Evolutionary conservation across 1,284 basidiomycete species (phyloP), one percentile per base, ranked within the genome.

Genomic region (Ganoderma leucocontextum): DNA sequence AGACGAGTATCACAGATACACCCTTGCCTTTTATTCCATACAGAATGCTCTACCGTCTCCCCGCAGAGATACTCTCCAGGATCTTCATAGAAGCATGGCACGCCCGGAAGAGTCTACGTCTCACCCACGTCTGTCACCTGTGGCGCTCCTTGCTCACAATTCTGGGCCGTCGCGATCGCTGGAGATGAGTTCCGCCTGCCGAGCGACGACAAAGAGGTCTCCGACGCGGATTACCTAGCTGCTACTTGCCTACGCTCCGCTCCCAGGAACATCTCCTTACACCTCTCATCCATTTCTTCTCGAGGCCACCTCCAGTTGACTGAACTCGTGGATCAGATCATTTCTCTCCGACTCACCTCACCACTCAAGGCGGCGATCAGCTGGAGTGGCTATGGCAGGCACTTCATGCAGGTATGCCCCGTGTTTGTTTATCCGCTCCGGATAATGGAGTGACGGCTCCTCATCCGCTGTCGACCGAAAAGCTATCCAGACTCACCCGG

Each of bases 71-170:
- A 42, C 41, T 42, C 41, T 42, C 41, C 41, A 42, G 5, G 41
- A 42, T 42, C 41, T 42, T 42, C 41, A 42, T 19, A 42, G 41
- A 42, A 17, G 41, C 41, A 42, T 42, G 41, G 41, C 41, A 42
- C 17, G 17, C 3, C 17, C 13, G 41, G 41, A 19, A 42, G 15
- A 53, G 53, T 13, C 39, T 64, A 0, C 41, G 13, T 6, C 25
- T 64, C 17, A 41, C 35, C 12, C 57, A 36, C 9, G 42, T 64
- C 29, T 64, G 63, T 59, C 41, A 57, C 19, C 35, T 36, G 12
- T 59, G 63, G 63, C 55, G 39, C 33, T 36, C n/a, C 2, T n/a
- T 64, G 19, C 41, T 42, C 41, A 5, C 41, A 42, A 17, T 42
- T 42, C 41, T 42, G 41, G 41, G 41, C 41, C 17, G 17, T 42